A percentile compares a stretch with the other conserved stretches of the same genome.
phyloP scores from a whole-genome alignment of 495 filamentous ascomycete species.

The Podospora pseudoanserina region DNA sequence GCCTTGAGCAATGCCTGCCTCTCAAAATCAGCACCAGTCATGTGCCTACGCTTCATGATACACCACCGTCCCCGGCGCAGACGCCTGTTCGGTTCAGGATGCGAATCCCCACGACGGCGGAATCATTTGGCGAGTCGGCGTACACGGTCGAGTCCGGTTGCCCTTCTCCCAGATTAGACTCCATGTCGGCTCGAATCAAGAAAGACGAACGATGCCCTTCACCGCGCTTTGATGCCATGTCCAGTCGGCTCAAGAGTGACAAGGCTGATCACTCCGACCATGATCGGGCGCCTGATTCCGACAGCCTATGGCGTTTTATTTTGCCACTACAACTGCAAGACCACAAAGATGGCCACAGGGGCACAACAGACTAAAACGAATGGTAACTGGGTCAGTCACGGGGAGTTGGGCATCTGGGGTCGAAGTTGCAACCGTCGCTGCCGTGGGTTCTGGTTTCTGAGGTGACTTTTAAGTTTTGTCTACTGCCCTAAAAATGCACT shows the following conservation, averaged over 20 bases:
- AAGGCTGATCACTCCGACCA: background rate
- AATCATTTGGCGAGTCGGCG: too few relatives aligned
- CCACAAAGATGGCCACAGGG: too few relatives aligned
- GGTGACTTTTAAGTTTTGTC: background rate
- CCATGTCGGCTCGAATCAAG: background rate
- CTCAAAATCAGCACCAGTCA: conserved; percentile 43
- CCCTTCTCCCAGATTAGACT: background rate
- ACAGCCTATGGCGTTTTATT: background rate
- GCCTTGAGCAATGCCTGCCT: conserved; percentile 58
- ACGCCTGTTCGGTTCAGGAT: background rate
- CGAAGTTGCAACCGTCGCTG: background rate
- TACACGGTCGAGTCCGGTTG: background rate
- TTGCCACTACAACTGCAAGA: background rate
- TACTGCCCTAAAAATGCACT: background rate
- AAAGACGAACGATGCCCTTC: background rate
- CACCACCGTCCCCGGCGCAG: background rate
- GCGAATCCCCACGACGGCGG: too few relatives aligned
- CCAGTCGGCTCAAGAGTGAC: too few relatives aligned
- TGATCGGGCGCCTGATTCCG: background rate
- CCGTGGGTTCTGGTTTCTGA: background rate
- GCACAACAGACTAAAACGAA: too few relatives aligned
- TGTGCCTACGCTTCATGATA: background rate
- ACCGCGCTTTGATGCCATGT: background rate
- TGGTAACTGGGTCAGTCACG: background rate
- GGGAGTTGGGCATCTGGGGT: background rate